These are phyloP conservation scores for Mycena latifolia DNA, from an alignment of 768 basidiomycete species.

Conservation along the genomic window DNA sequence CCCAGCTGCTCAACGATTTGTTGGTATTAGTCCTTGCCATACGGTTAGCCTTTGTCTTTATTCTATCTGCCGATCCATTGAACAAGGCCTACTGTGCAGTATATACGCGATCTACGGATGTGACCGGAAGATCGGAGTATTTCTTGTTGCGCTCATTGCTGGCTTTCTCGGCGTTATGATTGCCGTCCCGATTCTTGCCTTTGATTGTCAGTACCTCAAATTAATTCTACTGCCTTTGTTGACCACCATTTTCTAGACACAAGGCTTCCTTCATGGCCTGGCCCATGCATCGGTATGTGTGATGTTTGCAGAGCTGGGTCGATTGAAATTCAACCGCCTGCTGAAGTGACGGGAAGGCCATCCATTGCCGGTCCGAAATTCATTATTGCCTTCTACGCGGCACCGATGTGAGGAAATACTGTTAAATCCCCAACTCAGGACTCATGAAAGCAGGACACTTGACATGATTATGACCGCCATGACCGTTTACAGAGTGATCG, in stretches of 20 bases:
- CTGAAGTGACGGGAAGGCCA: constrained; percentile 30
- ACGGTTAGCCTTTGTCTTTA: no score
- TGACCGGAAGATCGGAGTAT: constrained; percentile 19
- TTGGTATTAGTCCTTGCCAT: constrained; percentile 34
- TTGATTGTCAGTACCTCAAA: constrained; percentile 27
- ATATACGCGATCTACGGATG: constrained; percentile 31
- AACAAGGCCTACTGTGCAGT: background rate
- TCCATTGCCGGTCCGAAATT: constrained; percentile 37
- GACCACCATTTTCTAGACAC: constrained; percentile 25
- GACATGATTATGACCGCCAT: constrained; percentile 34
- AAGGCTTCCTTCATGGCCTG: constrained; percentile 32
- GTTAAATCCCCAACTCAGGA: no score
- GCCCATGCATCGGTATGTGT: constrained; percentile 32
- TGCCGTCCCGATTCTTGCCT: constrained; percentile 33
- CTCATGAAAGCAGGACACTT: constrained; percentile 22
- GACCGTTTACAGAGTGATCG: constrained; percentile 26
- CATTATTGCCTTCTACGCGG: constrained; percentile 35
- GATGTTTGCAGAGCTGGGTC: background rate
- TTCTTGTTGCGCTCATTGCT: constrained; percentile 24
- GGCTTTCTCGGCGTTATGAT: constrained; percentile 36
- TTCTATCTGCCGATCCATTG: background rate
- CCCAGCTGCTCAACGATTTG: no score
- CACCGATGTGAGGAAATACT: constrained; percentile 33
- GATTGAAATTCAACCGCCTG: no score
- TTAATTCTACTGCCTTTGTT: background rate